Percentiles rank a stretch among this genome's conserved stretches.
These are phyloP conservation scores for Blastocystis sp. DNA, from an alignment of 352 stramenopile genomes.

Conservation along the genomic window DNA sequence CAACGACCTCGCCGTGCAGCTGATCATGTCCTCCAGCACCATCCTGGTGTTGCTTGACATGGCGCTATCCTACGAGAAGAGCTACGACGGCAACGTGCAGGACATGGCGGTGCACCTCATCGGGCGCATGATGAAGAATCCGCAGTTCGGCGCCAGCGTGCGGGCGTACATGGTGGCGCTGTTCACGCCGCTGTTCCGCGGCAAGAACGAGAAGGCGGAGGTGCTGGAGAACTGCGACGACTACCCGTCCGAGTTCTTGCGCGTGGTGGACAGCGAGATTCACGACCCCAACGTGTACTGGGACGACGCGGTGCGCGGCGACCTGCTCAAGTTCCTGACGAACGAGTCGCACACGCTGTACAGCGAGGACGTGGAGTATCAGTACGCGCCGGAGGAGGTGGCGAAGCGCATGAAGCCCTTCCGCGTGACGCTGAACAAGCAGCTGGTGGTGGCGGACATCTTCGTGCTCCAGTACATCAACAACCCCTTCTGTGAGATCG, in stretches of 20 bases:
- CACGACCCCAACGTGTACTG: conserved; percentile 36
- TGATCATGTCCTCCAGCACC: not conserved
- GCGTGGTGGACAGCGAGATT: not conserved
- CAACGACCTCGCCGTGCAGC: conserved; percentile 35
- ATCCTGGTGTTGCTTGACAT: conserved; percentile 46
- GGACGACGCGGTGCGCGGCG: not conserved
- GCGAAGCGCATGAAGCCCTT: conserved; percentile 21
- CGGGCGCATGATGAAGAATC: conserved; percentile 28
- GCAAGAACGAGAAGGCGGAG: conserved; percentile 11
- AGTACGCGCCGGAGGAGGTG: conserved; percentile 3
- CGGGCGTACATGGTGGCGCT: conserved; percentile 45
- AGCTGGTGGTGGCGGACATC: conserved; percentile 51
- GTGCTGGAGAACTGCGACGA: conserved; percentile 22
- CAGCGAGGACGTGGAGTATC: conserved; percentile 7
- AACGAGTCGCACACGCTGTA: conserved; percentile 14
- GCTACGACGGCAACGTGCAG: conserved; percentile 28
- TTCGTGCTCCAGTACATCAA: conserved; percentile 29
- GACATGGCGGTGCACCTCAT: conserved; percentile 10
- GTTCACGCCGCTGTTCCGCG: conserved; percentile 52
- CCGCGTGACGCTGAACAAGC: conserved; percentile 49
- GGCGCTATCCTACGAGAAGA: conserved; percentile 35
- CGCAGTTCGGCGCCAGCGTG: conserved; percentile 22
- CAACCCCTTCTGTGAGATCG: conserved; percentile 29
- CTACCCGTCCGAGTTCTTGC: not conserved
- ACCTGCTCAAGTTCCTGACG: conserved; percentile 20